Evolutionary conservation across 2,329 filamentous ascomycete species (phyloP), one percentile per base, ranked within the genome.

Genomic region (Trichoderma sp.): DNA sequence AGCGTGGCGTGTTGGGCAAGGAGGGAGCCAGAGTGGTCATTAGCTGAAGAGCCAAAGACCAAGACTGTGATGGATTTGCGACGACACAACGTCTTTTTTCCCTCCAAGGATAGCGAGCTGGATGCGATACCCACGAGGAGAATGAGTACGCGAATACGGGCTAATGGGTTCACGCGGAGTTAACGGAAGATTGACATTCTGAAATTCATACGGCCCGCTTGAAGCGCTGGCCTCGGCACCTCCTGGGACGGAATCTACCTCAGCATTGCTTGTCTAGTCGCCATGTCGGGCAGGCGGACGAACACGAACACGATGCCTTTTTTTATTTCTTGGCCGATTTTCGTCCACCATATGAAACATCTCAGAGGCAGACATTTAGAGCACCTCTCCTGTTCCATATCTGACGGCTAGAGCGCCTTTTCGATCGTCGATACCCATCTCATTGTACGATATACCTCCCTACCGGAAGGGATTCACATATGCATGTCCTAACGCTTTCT

Each of bases 1-100:
- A 98, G 83, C 89, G 94, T 70, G 96, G 96, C 72, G 95, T 99
- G 8, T 80, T 99, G 72, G 96, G 96, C 71, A 98, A 98, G 80
- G 95, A 98, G 80, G 96, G 96, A 18, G 95, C 96, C 12, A 88
- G 96, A 79, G 91, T 94, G 74, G 88, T 95, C 71, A 92, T 95
- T 78, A 91, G 89, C 76, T 92, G 84, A 74, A 28, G 30, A 21
- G 39, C 32, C 57, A 8, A 56, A 70, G 8, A 62, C 32, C 66
- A 57, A 70, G 8, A 70, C 9, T 24, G 51, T n/a, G 53, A 32
- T 32, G 64, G 21, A 47, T 53, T 36, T 36, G 32, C 30, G 34
- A 53, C 36, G 61, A 57, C 58, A 32, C 47, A 18, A 47, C 28
- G 43, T 26, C 56, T 53, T 70, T 70, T 24, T 24, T 26, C 28